Percentiles rank a stretch among this genome's conserved stretches.
These are phyloP conservation scores for Komagataella ulmi DNA, from an alignment of 805 yeast species.

Conservation along the genomic window DNA sequence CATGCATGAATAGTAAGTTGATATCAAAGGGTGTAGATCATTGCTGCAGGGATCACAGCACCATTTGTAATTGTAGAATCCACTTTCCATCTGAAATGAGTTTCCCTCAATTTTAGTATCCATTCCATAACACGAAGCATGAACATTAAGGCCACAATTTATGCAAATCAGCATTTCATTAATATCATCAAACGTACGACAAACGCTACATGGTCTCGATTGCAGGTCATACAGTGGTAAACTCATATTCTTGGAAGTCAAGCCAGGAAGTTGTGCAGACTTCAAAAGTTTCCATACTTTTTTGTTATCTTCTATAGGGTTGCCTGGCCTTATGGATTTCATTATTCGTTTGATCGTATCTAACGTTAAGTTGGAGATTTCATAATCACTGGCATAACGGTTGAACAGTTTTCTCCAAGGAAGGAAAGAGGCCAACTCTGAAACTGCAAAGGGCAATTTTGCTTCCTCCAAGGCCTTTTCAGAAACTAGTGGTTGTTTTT, in stretches of 20 bases:
- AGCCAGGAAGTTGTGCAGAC: background rate
- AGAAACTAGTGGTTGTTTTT: background rate
- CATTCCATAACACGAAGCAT: slow-evolving; percentile 57
- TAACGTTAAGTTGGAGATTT: background rate
- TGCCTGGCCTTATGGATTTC: background rate
- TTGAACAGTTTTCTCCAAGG: background rate
- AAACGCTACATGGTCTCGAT: slow-evolving; percentile 40
- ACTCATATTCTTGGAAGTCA: background rate
- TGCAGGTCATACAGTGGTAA: slow-evolving; percentile 10
- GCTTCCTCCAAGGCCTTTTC: background rate
- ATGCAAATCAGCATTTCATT: slow-evolving; percentile 39
- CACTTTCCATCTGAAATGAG: slow-evolving; percentile 2
- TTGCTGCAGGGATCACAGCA: slow-evolving; percentile 71
- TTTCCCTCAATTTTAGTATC: slow-evolving; percentile 6
- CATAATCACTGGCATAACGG: background rate
- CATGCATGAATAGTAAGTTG: slow-evolving; percentile 47
- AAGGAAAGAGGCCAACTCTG: background rate
- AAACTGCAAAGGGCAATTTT: background rate
- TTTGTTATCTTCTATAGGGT: background rate
- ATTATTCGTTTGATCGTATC: background rate
- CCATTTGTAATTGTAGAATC: slow-evolving; percentile 35
- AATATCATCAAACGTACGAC: slow-evolving; percentile 26
- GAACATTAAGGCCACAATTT: slow-evolving; percentile 59
- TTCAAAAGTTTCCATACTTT: background rate
- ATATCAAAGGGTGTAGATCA: slow-evolving; percentile 43